Evolutionary conservation across 2,329 filamentous ascomycete species (phyloP), one percentile per base, ranked within the genome.

Genomic region (Dothideomycetidae sp.): DNA sequence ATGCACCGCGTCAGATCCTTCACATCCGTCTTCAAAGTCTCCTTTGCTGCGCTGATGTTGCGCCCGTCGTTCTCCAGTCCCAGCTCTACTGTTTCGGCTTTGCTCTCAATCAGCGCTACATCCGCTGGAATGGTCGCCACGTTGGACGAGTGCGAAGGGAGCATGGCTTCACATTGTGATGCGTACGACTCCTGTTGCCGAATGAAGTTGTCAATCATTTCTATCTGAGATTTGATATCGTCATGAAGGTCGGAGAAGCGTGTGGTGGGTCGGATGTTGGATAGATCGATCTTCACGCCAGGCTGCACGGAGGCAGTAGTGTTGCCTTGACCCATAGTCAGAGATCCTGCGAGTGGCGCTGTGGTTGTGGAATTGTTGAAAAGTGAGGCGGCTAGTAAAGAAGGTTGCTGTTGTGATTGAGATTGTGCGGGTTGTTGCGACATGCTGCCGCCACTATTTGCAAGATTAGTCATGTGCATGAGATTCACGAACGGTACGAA

Each of bases 171-270:
- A 40, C 88, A 77, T 47, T 92, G 74, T 48, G 80, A 74, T 53
- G 82, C 78, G 57, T 79, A 78, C 42, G 64, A 57, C 51, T 93
- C 85, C 53, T 90, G 84, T 37, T 71, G 69, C 49, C 83, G 73
- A 48, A 98, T 88, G 46, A 78, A 74, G 41, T 73, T 71, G 58
- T 98, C 88, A 45, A 93, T 74, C 7, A 68, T 61, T 44, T 82
- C 74, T 44, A 98, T 81, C 47, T 83, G 64, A 44, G 75, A 73
- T 53, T 93, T 84, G 11, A 93, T 66, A 18, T 82, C 75, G 47
- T 88, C 80, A 42, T 81, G 75, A 17, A 93, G 76, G 57, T 93
- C 88, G 53, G 85, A 83, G 64, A 90, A 94, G 44, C 90, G 82
- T 3, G 85, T 93, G 0, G 86, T 93, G 11, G 81, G 79, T 36